Percentiles rank a stretch among this genome's conserved stretches.
Evolutionary conservation across 2,329 filamentous ascomycete species (phyloP).

Genomic region (Exophiala viscosa): DNA sequence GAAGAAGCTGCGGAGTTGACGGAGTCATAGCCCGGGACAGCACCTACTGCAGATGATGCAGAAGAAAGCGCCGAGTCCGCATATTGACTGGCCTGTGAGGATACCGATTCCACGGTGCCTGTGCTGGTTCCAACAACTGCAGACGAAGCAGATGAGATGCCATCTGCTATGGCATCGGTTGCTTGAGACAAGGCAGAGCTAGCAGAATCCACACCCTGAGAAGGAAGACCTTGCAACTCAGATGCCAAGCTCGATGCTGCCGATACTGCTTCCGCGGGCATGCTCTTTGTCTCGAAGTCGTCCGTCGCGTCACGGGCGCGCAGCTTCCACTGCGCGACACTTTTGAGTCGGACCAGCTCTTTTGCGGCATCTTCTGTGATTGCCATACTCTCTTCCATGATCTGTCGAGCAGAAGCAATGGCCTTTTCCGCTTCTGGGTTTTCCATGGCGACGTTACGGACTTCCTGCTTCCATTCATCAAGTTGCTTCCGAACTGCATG

Average conservation of each 20-base stretch:
- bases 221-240: conserved; percentile 23
- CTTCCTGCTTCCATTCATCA: conserved; percentile 76
- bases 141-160: conserved; percentile 21
- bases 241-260: conserved; percentile 31
- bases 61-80: conserved; percentile 21
- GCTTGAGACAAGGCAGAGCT: conserved; percentile 24
- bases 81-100: conserved; percentile 28
- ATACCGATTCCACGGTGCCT: conserved; percentile 35
- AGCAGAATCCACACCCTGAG: conserved; percentile 30
- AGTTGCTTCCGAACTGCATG: conserved; percentile 81
- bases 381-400: conserved; percentile 77
- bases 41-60: conserved; percentile 10
- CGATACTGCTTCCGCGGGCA: conserved; percentile 53
- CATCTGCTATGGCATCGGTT: conserved; percentile 31
- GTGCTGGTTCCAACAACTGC: conserved; percentile 31
- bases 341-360: conserved; percentile 75
- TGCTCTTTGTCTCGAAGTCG: conserved; percentile 69
- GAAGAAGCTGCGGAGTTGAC: conserved; percentile 31
- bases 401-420: conserved; percentile 61
- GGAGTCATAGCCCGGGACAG: conserved; percentile 6
- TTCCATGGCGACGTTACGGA: conserved; percentile 69
- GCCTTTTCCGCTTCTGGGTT: conserved; percentile 69
- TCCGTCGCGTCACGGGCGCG: conserved; percentile 68
- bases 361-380: conserved; percentile 73
- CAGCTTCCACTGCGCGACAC: conserved; percentile 81